Evolutionary conservation across 2,329 filamentous ascomycete species (phyloP).

Genomic region (Neocucurbitaria cava): DNA sequence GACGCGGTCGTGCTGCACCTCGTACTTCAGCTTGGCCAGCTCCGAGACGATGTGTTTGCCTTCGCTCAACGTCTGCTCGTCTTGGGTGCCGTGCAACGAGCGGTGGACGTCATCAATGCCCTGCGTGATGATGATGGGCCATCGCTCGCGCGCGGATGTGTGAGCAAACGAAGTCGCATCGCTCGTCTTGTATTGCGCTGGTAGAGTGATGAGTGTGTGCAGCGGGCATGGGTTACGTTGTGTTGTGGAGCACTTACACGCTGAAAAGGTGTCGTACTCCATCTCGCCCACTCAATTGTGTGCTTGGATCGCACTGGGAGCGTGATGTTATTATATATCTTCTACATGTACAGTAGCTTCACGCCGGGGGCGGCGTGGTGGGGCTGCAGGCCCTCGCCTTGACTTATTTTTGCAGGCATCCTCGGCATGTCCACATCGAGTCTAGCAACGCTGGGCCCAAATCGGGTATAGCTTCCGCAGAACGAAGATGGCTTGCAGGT

Average conservation of each 20-base stretch:
- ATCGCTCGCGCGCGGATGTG: conserved; percentile 82
- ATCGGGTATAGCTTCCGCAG: not conserved
- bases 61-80: conserved; percentile 73
- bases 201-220: not conserved
- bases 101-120: conserved; percentile 95
- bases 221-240: too few relatives aligned
- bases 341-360: too few relatives aligned
- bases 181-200: conserved; percentile 78
- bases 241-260: conserved; percentile 7
- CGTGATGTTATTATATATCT: not conserved
- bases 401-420: not conserved
- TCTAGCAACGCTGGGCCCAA: not conserved
- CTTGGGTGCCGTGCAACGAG: conserved; percentile 65
- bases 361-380: not conserved
- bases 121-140: conserved; percentile 93
- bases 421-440: not conserved
- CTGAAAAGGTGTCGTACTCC: conserved; percentile 32
- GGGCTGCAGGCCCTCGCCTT: not conserved
- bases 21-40: conserved; percentile 87
- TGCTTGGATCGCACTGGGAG: not conserved
- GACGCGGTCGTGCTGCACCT: conserved; percentile 85
- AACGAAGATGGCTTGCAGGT: too few relatives aligned
- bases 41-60: conserved; percentile 85
- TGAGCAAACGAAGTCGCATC: conserved; percentile 89
- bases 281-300: conserved; percentile 6